Percentiles rank a stretch among this genome's conserved stretches.
Evolutionary conservation across 1,284 basidiomycete species (phyloP).

Genomic region (Puccinia horiana): DNA sequence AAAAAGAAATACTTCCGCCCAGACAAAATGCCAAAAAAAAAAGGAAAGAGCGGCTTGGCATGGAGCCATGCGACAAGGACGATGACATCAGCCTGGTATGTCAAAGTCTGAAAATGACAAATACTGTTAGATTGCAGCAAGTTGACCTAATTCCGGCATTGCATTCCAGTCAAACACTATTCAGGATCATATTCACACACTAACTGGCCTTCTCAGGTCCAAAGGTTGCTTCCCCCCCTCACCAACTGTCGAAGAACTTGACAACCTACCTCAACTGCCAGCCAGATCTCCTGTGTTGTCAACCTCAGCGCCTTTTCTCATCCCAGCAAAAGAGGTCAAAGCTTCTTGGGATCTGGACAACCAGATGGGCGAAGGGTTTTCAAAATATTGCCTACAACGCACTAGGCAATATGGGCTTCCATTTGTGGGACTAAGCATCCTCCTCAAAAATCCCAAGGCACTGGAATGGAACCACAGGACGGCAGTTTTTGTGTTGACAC

Average conservation of each 20-base stretch:
- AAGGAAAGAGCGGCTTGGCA: background rate
- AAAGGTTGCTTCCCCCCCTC: background rate
- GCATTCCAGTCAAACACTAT: slow-evolving; percentile 2
- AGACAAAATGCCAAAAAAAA: background rate
- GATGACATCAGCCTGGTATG: slow-evolving; percentile 6
- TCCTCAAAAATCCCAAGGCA: slow-evolving; percentile 6
- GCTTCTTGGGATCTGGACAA: background rate
- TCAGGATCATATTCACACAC: background rate
- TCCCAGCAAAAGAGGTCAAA: background rate
- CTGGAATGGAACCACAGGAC: slow-evolving; percentile 28
- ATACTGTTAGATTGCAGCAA: background rate
- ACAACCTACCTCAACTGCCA: background rate
- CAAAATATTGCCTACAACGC: background rate
- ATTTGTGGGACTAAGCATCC: slow-evolving; percentile 6
- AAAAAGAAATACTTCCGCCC: background rate
- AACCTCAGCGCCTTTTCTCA: background rate
- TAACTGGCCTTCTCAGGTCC: background rate
- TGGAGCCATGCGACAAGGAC: background rate
- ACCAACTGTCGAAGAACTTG: slow-evolving; percentile 14
- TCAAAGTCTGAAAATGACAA: background rate
- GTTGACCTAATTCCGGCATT: background rate
- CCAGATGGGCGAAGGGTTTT: slow-evolving; percentile 7
- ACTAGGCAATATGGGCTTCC: slow-evolving; percentile 29
- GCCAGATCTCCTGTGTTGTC: background rate
- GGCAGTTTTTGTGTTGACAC: background rate